Conservation (phyloP, 139 green algal species). For the Chlamydomonas sp. region DNA sequence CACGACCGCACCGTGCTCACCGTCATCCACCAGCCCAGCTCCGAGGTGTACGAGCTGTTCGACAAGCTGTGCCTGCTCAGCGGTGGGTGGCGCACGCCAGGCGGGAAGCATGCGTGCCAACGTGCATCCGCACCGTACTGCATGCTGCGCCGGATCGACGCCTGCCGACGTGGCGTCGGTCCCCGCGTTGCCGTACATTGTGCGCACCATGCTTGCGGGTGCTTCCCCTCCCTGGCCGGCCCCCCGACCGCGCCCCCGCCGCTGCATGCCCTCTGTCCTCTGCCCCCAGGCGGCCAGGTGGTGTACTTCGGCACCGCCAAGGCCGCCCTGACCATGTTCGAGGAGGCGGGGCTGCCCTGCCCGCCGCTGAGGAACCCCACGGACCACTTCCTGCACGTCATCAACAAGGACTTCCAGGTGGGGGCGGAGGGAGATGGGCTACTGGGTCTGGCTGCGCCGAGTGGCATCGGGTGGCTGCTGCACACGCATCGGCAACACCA, state of each 20-base stretch:
- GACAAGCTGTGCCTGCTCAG: slow-evolving; percentile 43
- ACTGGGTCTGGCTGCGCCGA: too few species aligned
- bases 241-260: neutral
- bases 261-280: neutral
- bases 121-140: too few species aligned
- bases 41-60: slow-evolving; percentile 51
- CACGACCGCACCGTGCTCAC: slow-evolving; percentile 62
- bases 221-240: neutral
- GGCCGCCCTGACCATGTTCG: slow-evolving; percentile 62
- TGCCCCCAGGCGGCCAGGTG: slow-evolving; percentile 10
- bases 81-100: neutral
- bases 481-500: neutral
- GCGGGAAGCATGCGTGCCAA: too few species aligned
- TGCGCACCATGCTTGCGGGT: neutral
- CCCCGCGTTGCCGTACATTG: too few species aligned
- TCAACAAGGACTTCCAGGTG: slow-evolving; percentile 75
- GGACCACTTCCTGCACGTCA: slow-evolving; percentile 78
- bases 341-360: slow-evolving; percentile 65
- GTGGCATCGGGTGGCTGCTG: neutral
- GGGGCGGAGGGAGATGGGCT: too few species aligned
- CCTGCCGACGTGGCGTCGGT: too few species aligned
- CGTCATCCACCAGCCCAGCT: slow-evolving; percentile 75
- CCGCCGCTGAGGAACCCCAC: slow-evolving; percentile 61
- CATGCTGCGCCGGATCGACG: too few species aligned
- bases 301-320: slow-evolving; percentile 70